Evolutionary conservation across 352 stramenopile genomes (phyloP).

Genomic region (Pythium sukuiense): DNA sequence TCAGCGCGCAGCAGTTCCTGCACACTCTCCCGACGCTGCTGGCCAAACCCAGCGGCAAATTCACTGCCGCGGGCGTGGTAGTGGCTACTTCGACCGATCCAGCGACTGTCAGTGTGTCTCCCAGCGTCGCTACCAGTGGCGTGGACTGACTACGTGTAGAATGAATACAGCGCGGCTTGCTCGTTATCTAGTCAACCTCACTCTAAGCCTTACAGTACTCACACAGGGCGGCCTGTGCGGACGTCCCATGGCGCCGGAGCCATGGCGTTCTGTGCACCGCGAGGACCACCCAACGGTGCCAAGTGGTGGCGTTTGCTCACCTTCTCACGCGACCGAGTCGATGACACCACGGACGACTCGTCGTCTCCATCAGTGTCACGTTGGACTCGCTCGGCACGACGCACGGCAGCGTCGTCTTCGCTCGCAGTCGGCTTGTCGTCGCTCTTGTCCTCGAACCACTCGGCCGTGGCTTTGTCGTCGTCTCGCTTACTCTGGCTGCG

Average conservation of each 20-base stretch:
- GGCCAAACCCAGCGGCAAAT: slow-evolving; percentile 46
- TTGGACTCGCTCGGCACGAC: slow-evolving; percentile 3
- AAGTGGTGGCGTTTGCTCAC: slow-evolving; percentile 27
- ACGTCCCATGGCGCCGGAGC: slow-evolving; percentile 39
- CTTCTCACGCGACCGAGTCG: slow-evolving; percentile 17
- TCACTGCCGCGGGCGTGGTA: neutral
- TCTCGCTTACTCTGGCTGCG: slow-evolving; percentile 24
- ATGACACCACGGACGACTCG: neutral
- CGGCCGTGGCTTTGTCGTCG: slow-evolving; percentile 25
- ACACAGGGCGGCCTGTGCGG: slow-evolving; percentile 42
- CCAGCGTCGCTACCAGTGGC: too few relatives aligned
- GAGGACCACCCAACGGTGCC: slow-evolving; percentile 17
- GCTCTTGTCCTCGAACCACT: slow-evolving; percentile 29
- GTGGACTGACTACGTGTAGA: too few relatives aligned
- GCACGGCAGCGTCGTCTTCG: neutral
- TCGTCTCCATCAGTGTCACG: slow-evolving; percentile 6
- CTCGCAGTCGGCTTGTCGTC: slow-evolving; percentile 1
- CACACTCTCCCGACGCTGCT: slow-evolving; percentile 44
- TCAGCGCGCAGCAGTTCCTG: slow-evolving; percentile 45
- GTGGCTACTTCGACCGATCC: neutral
- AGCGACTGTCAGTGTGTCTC: neutral
- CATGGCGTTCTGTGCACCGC: neutral
- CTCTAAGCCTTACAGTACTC: neutral
- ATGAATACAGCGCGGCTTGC: too few relatives aligned
- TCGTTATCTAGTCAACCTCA: too few relatives aligned